Evolutionary conservation across 1,284 basidiomycete species (phyloP).

Genomic region (Ganoderma lucidum): DNA sequence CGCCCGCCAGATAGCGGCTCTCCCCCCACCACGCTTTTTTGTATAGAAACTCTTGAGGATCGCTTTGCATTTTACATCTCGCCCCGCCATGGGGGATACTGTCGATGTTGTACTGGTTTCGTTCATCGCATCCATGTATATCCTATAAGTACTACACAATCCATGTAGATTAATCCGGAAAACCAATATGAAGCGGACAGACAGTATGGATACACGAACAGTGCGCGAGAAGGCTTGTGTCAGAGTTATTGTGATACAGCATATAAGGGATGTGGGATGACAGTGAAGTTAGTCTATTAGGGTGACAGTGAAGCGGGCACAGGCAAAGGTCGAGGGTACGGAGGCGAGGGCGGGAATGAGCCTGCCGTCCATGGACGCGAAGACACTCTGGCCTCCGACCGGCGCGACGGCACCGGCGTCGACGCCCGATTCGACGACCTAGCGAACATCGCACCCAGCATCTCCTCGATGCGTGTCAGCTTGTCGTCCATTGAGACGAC

Average conservation of each 20-base stretch:
- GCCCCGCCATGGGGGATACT: slow-evolving; percentile 8
- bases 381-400: background rate
- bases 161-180: slow-evolving; percentile 18
- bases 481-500: slow-evolving; percentile 17
- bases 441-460: slow-evolving; percentile 15
- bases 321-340: background rate
- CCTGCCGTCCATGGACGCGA: background rate
- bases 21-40: background rate
- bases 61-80: slow-evolving; percentile 15
- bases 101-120: slow-evolving; percentile 27
- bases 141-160: slow-evolving; percentile 13
- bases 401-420: background rate
- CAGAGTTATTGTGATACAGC: too few species aligned
- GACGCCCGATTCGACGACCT: slow-evolving; percentile 12
- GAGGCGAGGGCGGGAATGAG: background rate
- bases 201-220: background rate
- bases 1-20: too few species aligned
- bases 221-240: too few species aligned
- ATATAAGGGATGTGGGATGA: too few species aligned
- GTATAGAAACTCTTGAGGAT: background rate
- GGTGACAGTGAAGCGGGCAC: background rate
- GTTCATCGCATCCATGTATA: slow-evolving; percentile 29
- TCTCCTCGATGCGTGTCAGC: slow-evolving; percentile 26
- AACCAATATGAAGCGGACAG: background rate
- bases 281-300: background rate